Conservation (phyloP, 2,329 filamentous ascomycete species). For the Aspergillus sp. region DNA sequence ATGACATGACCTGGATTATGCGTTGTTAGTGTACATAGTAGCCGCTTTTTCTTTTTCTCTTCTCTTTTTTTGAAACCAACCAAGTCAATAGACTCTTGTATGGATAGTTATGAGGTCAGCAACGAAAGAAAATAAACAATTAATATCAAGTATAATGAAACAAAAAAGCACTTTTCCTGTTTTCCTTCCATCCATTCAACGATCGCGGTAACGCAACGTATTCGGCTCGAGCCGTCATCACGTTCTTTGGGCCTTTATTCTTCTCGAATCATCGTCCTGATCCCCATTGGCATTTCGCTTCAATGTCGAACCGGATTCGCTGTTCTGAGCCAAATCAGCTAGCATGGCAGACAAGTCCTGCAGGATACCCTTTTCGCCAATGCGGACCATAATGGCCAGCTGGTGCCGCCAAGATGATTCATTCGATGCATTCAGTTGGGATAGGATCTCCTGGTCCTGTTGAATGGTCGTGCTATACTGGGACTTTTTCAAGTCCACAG, state of each 20-base stretch:
- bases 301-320: slow-evolving; percentile 10
- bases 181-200: slow-evolving; percentile 5
- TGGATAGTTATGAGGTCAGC: slow-evolving; percentile 33
- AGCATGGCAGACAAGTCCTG: slow-evolving; percentile 43
- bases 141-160: slow-evolving; percentile 25
- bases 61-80: slow-evolving; percentile 9
- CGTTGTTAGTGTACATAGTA: slow-evolving; percentile 33
- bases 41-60: slow-evolving; percentile 13
- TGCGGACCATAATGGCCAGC: slow-evolving; percentile 60
- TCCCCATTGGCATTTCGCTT: slow-evolving; percentile 25
- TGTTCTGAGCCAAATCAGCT: slow-evolving; percentile 13
- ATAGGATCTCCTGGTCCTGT: slow-evolving; percentile 41
- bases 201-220: not conserved
- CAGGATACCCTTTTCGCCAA: slow-evolving; percentile 64
- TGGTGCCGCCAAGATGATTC: slow-evolving; percentile 27
- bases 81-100: slow-evolving; percentile 24
- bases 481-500: slow-evolving; percentile 25
- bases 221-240: slow-evolving; percentile 4
- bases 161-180: slow-evolving; percentile 12
- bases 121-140: slow-evolving; percentile 22
- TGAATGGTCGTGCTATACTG: slow-evolving; percentile 50
- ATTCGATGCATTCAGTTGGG: slow-evolving; percentile 21
- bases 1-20: slow-evolving; percentile 19
- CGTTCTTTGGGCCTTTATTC: slow-evolving; percentile 18
- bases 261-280: slow-evolving; percentile 16